Conservation (phyloP, 2,329 filamentous ascomycete species). For the Colletotrichum plurivorum region DNA sequence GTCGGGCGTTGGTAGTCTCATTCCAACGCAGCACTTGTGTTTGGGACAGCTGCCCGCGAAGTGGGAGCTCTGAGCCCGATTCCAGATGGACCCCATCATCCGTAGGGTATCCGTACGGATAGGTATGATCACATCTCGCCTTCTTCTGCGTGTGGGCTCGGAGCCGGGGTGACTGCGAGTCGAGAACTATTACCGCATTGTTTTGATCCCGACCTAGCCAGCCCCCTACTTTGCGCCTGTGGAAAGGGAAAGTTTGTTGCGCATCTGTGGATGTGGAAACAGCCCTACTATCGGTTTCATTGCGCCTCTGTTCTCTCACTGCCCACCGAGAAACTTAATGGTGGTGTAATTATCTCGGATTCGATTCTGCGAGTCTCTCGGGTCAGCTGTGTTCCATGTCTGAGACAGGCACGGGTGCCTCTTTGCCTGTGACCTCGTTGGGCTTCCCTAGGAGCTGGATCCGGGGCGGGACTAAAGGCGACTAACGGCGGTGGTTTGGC, state of each 20-base stretch:
- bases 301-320: neutral
- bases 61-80: neutral
- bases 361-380: neutral
- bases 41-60: neutral
- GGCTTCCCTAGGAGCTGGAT: conserved; percentile 10
- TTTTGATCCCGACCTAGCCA: neutral
- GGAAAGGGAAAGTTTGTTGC: neutral
- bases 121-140: conserved; percentile 10
- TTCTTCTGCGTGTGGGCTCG: conserved; percentile 7
- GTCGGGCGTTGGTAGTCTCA: neutral
- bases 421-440: conserved; percentile 31
- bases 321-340: neutral
- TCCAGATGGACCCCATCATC: neutral
- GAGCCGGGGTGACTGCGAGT: conserved; percentile 6
- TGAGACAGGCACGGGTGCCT: conserved; percentile 27
- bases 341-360: neutral
- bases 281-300: too few species aligned
- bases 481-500: conserved; percentile 31
- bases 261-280: too few species aligned
- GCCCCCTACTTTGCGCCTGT: conserved; percentile 8
- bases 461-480: conserved; percentile 31
- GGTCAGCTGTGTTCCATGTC: conserved; percentile 13
- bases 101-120: too few species aligned
- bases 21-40: neutral
- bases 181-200: neutral